A percentile compares a stretch with the other conserved stretches of the same genome.
phyloP scores from a whole-genome alignment of 305 asterid species.

The Rubia balearica region DNA sequence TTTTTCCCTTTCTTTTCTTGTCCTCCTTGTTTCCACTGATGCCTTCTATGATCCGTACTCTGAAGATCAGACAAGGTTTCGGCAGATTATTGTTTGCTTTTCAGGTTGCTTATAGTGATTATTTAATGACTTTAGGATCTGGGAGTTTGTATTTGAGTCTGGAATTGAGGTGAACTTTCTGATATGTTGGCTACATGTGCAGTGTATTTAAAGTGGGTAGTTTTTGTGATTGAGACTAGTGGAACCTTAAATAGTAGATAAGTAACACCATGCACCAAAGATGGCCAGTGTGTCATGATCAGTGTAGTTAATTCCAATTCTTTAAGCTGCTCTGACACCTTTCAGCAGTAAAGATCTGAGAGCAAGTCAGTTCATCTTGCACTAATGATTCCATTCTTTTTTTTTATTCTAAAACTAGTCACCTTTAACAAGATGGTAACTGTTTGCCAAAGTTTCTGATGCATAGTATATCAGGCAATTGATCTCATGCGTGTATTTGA shows the following conservation, averaged over 20 bases:
- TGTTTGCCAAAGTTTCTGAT: not conserved
- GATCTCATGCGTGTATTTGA: not conserved
- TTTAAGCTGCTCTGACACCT: not conserved
- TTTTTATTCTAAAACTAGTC: not conserved
- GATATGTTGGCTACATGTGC: not conserved
- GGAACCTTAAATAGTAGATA: not conserved
- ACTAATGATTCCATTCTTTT: not conserved
- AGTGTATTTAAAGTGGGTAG: not conserved
- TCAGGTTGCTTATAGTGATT: not conserved
- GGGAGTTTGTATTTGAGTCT: not conserved
- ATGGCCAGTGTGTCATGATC: slow-evolving; percentile 1
- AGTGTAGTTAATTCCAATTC: not conserved
- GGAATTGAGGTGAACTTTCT: not conserved
- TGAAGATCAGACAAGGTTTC: not conserved
- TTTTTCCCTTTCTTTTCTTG: not conserved
- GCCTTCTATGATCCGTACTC: not conserved
- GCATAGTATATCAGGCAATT: not conserved
- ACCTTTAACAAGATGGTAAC: not conserved
- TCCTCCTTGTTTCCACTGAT: not conserved
- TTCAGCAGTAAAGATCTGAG: not conserved
- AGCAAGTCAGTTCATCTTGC: not conserved
- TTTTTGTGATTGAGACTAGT: not conserved
- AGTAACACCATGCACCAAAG: not conserved
- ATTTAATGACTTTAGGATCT: not conserved
- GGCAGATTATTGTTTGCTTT: not conserved